phyloP scores from a whole-genome alignment of 2,329 filamentous ascomycete genomes.

The Apiospora aurea region DNA sequence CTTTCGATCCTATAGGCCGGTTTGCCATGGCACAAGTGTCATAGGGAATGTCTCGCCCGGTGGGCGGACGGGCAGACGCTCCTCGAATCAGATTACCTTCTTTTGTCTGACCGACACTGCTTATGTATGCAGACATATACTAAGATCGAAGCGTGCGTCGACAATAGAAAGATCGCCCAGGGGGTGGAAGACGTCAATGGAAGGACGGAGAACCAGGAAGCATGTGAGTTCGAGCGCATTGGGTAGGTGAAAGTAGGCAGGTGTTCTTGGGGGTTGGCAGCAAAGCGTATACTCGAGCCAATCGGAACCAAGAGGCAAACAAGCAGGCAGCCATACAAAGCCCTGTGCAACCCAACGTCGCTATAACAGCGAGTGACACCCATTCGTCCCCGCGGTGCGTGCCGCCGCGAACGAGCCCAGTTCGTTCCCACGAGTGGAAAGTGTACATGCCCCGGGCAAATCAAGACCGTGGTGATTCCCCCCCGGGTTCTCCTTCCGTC shows the following conservation, averaged over 20 bases:
- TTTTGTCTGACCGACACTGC: not conserved
- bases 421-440: not conserved
- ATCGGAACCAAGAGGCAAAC: not conserved
- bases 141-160: not conserved
- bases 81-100: not conserved
- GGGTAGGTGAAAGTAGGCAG: not conserved
- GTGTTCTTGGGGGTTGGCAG: slow-evolving; percentile 1
- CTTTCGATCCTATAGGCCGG: not conserved
- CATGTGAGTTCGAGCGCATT: not conserved
- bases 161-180: not conserved
- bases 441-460: not conserved
- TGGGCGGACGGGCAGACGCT: not conserved
- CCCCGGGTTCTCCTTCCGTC: not conserved
- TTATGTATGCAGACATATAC: not conserved
- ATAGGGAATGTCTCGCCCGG: not conserved
- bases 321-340: not conserved
- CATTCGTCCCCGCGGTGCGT: not conserved
- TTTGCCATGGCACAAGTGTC: not conserved
- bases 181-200: not conserved
- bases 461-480: not conserved
- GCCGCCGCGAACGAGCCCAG: not conserved
- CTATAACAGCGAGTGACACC: not conserved
- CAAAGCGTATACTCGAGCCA: not conserved
- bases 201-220: not conserved
- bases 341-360: not conserved